Evolutionary conservation across 306 rosid genomes (phyloP).

Genomic region (Pyrus betulifolia): DNA sequence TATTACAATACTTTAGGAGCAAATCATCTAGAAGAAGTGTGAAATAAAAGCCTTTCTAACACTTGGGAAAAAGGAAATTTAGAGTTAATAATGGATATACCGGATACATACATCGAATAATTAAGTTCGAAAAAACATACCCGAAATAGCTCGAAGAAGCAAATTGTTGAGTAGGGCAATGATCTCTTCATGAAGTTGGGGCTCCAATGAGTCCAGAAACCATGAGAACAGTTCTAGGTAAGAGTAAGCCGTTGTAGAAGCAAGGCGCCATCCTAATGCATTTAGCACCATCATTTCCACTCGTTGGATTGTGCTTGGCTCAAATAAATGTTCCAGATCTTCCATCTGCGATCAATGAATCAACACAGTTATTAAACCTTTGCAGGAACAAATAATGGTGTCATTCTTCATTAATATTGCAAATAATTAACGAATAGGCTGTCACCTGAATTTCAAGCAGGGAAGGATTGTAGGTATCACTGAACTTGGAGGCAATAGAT

Average conservation of each 20-base stretch:
- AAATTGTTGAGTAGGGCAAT: slow-evolving; percentile 11
- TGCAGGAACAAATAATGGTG: not conserved
- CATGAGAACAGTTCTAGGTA: slow-evolving; percentile 18
- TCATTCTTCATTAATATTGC: not conserved
- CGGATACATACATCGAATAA: not conserved
- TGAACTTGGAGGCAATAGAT: slow-evolving; percentile 49
- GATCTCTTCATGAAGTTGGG: slow-evolving; percentile 15
- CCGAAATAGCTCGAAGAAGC: slow-evolving; percentile 33
- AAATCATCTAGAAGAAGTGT: too few relatives aligned
- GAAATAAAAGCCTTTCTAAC: too few relatives aligned
- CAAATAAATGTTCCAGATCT: slow-evolving; percentile 23
- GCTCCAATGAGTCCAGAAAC: slow-evolving; percentile 18
- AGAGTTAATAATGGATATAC: too few relatives aligned
- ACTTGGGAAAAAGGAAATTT: too few relatives aligned
- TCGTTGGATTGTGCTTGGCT: slow-evolving; percentile 21
- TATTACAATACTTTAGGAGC: too few relatives aligned
- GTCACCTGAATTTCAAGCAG: slow-evolving; percentile 39
- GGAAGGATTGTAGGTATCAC: slow-evolving; percentile 27
- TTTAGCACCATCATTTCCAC: slow-evolving; percentile 41
- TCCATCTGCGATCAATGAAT: slow-evolving; percentile 26
- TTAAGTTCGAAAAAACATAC: slow-evolving; percentile 3
- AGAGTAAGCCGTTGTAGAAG: slow-evolving; percentile 32
- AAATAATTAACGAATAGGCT: not conserved
- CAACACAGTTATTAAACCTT: not conserved
- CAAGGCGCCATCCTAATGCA: slow-evolving; percentile 41